These are phyloP conservation scores for Allomyces javanicus DNA, from an alignment of 192 early-diverging fungal species.

Conservation along the genomic window DNA sequence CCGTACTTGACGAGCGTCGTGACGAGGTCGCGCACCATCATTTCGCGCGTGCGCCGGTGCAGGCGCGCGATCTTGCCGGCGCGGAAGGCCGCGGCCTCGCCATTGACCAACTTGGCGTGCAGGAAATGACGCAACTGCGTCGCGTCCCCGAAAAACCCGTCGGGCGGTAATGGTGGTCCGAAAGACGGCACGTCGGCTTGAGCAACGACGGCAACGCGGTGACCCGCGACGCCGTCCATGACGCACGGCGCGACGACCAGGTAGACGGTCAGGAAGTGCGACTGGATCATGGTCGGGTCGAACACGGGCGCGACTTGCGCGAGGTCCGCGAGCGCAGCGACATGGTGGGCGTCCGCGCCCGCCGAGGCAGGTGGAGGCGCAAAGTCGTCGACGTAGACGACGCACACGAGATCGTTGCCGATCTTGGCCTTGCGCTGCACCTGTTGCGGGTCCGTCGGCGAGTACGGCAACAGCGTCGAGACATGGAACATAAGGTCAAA, in stretches of 20 bases:
- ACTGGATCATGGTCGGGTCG: conserved; percentile 16
- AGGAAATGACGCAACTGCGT: conserved; percentile 15
- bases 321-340: too few relatives aligned
- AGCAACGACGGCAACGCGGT: conserved; percentile 9
- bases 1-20: not conserved
- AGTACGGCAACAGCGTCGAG: conserved; percentile 21
- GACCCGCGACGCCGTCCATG: conserved; percentile 5
- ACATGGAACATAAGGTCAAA: conserved; percentile 28
- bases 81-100: conserved; percentile 24
- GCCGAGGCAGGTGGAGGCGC: not conserved
- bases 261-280: conserved; percentile 24
- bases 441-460: conserved; percentile 19
- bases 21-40: conserved; percentile 19
- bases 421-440: conserved; percentile 29
- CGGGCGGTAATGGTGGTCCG: conserved; percentile 15
- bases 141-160: conserved; percentile 13
- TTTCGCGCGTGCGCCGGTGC: conserved; percentile 13
- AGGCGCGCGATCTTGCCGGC: conserved; percentile 22
- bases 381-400: conserved; percentile 17
- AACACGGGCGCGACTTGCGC: conserved; percentile 7
- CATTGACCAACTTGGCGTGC: conserved; percentile 23
- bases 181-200: conserved; percentile 20
- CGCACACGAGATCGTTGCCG: conserved; percentile 25
- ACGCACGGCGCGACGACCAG: conserved; percentile 16
- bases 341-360: conserved; percentile 1